Conservation (phyloP, 306 rosid species). For the Bauhinia variegata region DNA sequence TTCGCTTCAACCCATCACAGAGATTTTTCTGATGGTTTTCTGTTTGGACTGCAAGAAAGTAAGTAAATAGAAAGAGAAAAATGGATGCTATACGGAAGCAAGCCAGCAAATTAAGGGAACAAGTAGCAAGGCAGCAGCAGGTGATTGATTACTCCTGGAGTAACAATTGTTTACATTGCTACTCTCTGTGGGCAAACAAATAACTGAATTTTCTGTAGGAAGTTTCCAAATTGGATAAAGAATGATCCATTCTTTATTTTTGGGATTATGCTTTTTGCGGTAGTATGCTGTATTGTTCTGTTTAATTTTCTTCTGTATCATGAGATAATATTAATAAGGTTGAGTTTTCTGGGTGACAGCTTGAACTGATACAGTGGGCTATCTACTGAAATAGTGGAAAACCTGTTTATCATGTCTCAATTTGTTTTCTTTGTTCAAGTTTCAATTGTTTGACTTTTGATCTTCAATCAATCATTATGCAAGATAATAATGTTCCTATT, state of each 20-base stretch:
- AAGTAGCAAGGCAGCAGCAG: slow-evolving; percentile 94
- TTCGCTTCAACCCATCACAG: neutral
- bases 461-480: slow-evolving; percentile 1
- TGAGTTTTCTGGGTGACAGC: neutral
- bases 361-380: slow-evolving; percentile 32
- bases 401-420: no score
- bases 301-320: slow-evolving; percentile 29
- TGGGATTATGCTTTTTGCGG: slow-evolving; percentile 5
- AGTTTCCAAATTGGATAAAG: no score
- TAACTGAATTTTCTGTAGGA: no score
- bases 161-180: neutral
- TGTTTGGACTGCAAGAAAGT: slow-evolving; percentile 19
- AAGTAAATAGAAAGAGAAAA: neutral
- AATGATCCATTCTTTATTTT: neutral
- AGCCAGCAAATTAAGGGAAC: slow-evolving; percentile 87
- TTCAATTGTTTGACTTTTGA: slow-evolving; percentile 16
- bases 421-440: no score
- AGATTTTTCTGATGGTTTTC: slow-evolving; percentile 31
- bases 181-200: neutral
- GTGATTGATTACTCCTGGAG: slow-evolving; percentile 39
- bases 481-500: slow-evolving; percentile 32
- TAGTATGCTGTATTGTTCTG: slow-evolving; percentile 22
- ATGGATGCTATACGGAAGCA: slow-evolving; percentile 93
- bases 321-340: slow-evolving; percentile 9
- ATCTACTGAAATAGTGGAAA: slow-evolving; percentile 1